phyloP scores from a whole-genome alignment of 2,329 filamentous ascomycete species.

The Thielaviopsis cerberus region DNA sequence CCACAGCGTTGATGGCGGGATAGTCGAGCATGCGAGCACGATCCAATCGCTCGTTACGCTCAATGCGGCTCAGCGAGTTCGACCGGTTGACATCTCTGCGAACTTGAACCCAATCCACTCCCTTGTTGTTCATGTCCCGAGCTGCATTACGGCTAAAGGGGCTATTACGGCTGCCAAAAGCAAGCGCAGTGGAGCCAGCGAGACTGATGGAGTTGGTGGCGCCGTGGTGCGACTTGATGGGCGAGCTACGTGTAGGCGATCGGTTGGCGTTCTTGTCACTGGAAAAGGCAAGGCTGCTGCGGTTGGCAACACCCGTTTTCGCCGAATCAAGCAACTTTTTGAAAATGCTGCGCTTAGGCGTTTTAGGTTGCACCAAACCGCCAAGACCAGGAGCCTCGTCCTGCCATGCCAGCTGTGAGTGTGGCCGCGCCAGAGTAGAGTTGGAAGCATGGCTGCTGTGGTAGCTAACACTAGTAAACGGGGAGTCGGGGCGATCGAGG shows the following conservation, averaged over 20 bases:
- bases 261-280: slow-evolving; percentile 13
- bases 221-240: slow-evolving; percentile 14
- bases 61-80: slow-evolving; percentile 78
- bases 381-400: slow-evolving; percentile 56
- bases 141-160: slow-evolving; percentile 31
- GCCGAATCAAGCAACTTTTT: slow-evolving; percentile 88
- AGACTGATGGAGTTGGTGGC: slow-evolving; percentile 25
- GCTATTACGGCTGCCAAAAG: slow-evolving; percentile 18
- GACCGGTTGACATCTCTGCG: slow-evolving; percentile 88
- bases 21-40: slow-evolving; percentile 90
- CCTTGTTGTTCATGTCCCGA: slow-evolving; percentile 43
- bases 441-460: slow-evolving; percentile 68
- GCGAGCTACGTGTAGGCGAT: slow-evolving; percentile 20
- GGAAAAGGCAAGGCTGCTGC: slow-evolving; percentile 61
- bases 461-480: slow-evolving; percentile 67
- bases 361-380: slow-evolving; percentile 57
- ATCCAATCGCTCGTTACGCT: slow-evolving; percentile 67
- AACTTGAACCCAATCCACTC: slow-evolving; percentile 90
- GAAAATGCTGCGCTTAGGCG: slow-evolving; percentile 77
- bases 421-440: slow-evolving; percentile 31
- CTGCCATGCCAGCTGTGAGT: slow-evolving; percentile 47
- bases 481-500: slow-evolving; percentile 37
- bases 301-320: slow-evolving; percentile 79
- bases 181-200: slow-evolving; percentile 13
- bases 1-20: slow-evolving; percentile 70